phyloP scores from a whole-genome alignment of 345 rosid genomes.

The Reutealis trisperma region DNA sequence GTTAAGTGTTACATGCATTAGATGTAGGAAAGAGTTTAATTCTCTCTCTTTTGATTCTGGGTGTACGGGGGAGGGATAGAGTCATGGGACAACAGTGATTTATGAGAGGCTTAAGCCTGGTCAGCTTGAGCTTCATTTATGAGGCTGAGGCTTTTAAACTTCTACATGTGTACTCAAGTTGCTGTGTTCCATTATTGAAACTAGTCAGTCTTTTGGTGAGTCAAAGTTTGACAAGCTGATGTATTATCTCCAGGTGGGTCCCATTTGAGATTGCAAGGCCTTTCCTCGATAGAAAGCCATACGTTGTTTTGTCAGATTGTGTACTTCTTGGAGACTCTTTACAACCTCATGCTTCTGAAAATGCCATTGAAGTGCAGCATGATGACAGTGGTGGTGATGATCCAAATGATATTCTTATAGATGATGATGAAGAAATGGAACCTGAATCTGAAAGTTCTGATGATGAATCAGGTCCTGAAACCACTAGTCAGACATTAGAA shows the following conservation, averaged over 20 bases:
- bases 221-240: slow-evolving; percentile 19
- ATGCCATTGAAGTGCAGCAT: slow-evolving; percentile 31
- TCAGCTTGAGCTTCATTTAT: background rate
- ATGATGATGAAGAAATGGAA: slow-evolving; percentile 53
- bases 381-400: slow-evolving; percentile 44
- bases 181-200: background rate
- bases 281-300: slow-evolving; percentile 69
- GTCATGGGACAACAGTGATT: background rate
- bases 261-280: slow-evolving; percentile 62
- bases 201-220: background rate
- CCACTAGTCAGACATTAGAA: slow-evolving; percentile 23
- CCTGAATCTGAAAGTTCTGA: slow-evolving; percentile 51
- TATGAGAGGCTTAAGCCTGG: background rate
- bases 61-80: background rate
- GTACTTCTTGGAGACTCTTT: slow-evolving; percentile 37
- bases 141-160: background rate
- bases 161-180: background rate
- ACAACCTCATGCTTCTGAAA: slow-evolving; percentile 39
- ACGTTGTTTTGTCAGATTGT: slow-evolving; percentile 69
- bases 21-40: background rate
- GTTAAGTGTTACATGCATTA: background rate
- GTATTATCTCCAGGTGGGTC: slow-evolving; percentile 78
- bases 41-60: background rate
- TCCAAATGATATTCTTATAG: slow-evolving; percentile 38
- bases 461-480: slow-evolving; percentile 43